Base-by-base conservation (phyloP, 306 rosid species). In the Lablab purpureus region DNA sequence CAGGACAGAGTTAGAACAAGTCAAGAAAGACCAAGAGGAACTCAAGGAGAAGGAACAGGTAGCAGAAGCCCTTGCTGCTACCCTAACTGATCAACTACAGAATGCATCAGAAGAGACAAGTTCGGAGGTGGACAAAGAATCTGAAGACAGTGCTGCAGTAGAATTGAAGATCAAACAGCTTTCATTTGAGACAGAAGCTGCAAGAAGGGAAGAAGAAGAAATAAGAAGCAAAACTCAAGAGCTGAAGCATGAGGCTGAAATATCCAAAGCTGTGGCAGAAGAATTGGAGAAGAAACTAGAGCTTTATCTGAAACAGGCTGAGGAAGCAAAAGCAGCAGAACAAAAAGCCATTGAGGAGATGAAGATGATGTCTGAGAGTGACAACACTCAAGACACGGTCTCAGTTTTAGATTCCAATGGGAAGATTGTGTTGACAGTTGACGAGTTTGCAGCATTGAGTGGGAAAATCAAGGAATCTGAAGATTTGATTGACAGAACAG, bases 281-380 rank as follows among this genome's bases (percentile, higher is more conserved):
- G 89, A 88, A 82, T 54, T 86, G 28, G 93, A 87, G 84, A 84
- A 58, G 46, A 87, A 83, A 45, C 87, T 91, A 7, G 80, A 90
- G 75, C 25, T 67, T 34, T 63, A 80, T 0, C 32, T 75, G 55
- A 86, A 70, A 79, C 93, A 90, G 64, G 93, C 85, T 23, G 90
- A 87, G 46, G 88, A 83, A 54, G 97, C 92, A 49, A 90, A 82
- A 88, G 92, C 55, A 76, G 90, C 84, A 75, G 96, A 91, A 84
- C 63, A 79, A 72, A 88, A 50, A 71, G 92, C 87, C 13, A 72
- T 91, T 6, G 88, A 74, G 13, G 92, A 87, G 71, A 88, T 95
- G 88, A 93, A 83, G 71, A 52, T 76, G 43, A 51, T 90, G 22
- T 85, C 92, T 10, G 90, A 30, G 6, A 30, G 9, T 54, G 14